Conservation (phyloP, 768 basidiomycete genomes). For the Xanthoconium stramineum region DNA sequence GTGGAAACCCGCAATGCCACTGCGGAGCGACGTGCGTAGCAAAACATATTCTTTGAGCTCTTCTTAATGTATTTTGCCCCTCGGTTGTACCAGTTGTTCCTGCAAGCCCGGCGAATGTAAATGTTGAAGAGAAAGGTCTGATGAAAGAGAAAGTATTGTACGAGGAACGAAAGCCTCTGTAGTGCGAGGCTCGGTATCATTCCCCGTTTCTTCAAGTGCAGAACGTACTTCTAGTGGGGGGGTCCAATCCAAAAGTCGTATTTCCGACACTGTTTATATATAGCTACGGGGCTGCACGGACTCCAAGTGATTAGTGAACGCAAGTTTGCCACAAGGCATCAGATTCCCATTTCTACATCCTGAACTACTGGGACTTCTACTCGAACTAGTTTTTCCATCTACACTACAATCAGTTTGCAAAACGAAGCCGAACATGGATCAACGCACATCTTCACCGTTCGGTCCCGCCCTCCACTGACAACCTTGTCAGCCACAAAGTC, state of each 20-base stretch:
- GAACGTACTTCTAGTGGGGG: background rate
- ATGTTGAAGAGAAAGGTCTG: background rate
- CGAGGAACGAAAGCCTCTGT: background rate
- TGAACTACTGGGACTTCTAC: background rate
- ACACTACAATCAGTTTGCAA: background rate
- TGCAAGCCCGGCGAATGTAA: conserved; percentile 18
- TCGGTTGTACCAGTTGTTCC: conserved; percentile 2
- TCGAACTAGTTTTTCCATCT: conserved; percentile 32
- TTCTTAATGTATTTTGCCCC: background rate
- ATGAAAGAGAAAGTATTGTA: background rate
- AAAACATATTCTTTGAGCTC: background rate
- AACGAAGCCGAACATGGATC: background rate
- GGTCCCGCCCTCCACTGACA: conserved; percentile 95
- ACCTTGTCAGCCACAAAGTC: conserved; percentile 99
- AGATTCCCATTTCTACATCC: background rate
- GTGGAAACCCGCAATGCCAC: conserved; percentile 16
- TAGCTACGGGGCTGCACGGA: too few relatives aligned
- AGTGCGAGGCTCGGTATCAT: background rate
- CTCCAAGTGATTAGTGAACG: too few relatives aligned
- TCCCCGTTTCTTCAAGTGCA: background rate
- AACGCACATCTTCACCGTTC: conserved; percentile 87
- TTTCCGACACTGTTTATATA: background rate
- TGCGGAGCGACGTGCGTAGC: conserved; percentile 18
- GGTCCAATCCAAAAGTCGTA: too few relatives aligned
- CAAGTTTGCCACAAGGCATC: background rate